A percentile compares a stretch with the other conserved stretches of the same genome.
Conservation (phyloP, 2,329 filamentous ascomycete species). For the Aplosporella prunicola region DNA sequence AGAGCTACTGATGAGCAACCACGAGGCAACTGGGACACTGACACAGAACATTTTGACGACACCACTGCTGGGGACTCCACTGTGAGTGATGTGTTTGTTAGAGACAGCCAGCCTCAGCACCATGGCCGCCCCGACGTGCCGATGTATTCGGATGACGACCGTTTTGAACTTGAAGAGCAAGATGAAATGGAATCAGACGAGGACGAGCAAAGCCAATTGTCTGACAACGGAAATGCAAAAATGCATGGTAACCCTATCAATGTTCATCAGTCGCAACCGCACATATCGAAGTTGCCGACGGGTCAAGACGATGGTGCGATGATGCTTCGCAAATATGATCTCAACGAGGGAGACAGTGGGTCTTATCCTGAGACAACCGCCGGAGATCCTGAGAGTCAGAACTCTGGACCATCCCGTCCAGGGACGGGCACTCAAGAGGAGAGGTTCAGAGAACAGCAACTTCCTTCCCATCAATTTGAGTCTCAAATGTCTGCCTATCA, state of each 20-base stretch:
- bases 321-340: no score
- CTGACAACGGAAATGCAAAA: slow-evolving; percentile 1
- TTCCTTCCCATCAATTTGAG: not conserved
- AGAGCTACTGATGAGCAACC: not conserved
- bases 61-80: slow-evolving; percentile 1
- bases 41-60: slow-evolving; percentile 5
- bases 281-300: not conserved
- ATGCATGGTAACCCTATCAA: not conserved
- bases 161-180: not conserved
- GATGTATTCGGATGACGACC: not conserved
- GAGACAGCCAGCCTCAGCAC: not conserved
- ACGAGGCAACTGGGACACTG: slow-evolving; percentile 5
- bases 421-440: not conserved
- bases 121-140: no score
- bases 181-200: not conserved
- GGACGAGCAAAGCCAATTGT: not conserved
- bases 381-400: not conserved
- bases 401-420: not conserved
- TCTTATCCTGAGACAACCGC: not conserved
- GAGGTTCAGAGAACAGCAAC: not conserved
- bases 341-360: not conserved
- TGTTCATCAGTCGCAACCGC: no score
- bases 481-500: no score
- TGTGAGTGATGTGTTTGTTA: not conserved
- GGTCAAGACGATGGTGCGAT: not conserved